Conservation (phyloP, 768 basidiomycete genomes). For the Panus rudis region DNA sequence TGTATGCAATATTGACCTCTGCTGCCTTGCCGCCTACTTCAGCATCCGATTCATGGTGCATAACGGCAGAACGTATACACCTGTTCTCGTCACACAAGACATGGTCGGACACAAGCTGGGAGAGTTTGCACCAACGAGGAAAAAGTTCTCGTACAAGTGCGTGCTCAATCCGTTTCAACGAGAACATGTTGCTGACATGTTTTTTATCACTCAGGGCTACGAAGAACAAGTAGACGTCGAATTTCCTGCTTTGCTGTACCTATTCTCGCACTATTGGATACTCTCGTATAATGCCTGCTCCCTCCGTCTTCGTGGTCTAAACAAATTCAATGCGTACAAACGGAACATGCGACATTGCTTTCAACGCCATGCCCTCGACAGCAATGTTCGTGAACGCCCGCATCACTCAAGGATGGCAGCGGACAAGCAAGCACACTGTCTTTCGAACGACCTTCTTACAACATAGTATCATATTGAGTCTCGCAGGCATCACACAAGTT, state of each 20-base stretch:
- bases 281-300: no score
- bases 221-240: constrained; percentile 32
- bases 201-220: constrained; percentile 24
- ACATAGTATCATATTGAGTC: no score
- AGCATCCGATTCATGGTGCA: constrained; percentile 90
- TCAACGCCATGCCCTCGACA: no score
- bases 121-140: constrained; percentile 88
- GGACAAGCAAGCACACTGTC: no score
- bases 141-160: constrained; percentile 79
- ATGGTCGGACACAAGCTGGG: constrained; percentile 99
- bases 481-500: no score
- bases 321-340: no score
- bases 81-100: constrained; percentile 85
- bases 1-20: background rate
- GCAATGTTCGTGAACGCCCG: no score
- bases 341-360: no score
- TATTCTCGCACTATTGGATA: no score
- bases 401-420: no score
- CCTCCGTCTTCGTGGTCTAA: no score
- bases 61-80: constrained; percentile 86
- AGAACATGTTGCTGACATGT: background rate
- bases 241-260: background rate
- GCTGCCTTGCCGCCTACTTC: background rate
- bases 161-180: constrained; percentile 26
- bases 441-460: no score